Evolutionary conservation across 2,329 filamentous ascomycete species (phyloP), one percentile per base, ranked within the genome.

Genomic region (Taxawa tesnikishii): DNA sequence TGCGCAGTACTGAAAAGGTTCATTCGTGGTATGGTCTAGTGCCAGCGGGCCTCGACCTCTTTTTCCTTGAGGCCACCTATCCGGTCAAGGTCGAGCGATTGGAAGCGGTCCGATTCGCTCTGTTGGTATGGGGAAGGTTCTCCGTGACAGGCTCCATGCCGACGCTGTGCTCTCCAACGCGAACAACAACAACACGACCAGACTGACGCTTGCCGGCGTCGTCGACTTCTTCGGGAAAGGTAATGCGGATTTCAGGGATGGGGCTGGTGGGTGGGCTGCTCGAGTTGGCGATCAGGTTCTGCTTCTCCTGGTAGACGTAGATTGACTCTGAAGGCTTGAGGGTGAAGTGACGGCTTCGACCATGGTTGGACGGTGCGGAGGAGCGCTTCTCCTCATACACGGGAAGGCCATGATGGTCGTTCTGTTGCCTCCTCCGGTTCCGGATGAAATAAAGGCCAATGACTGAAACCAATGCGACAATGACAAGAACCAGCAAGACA

Each of bases 21-120:
- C n/a, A n/a, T n/a, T n/a, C n/a, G n/a, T n/a, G n/a, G n/a, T n/a
- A n/a, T n/a, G n/a, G n/a, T n/a, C 27, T 30, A 37, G 29, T 32
- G 27, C 25, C 26, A 37, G 27, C 34, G 34, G 13, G 34, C 15
- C 27, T 33, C 34, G 27, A 30, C 34, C 9, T 80, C 73, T 68
- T 93, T 94, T 68, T 96, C 90, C 61, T 87, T 92, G 45, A 96
- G 65, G 10, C 90, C 90, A 31, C 90, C 90, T 53, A 96, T 92
- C 43, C 83, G 75, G 47, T 96, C 83, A 55, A 98, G 81, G 55
- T 98, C 88, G 47, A 98, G 75, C 3, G 85, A 90, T 56, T 94
- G 83, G 62, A 94, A 96, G 44, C 84, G 74, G 29, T 47, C 47
- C 38, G 73, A 74, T 54, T 75, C 75, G 50, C 81, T 79, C 59